Evolutionary conservation across 2,329 filamentous ascomycete genomes (phyloP), one percentile per base, ranked within the genome.

Genomic region (Alternaria triticina): DNA sequence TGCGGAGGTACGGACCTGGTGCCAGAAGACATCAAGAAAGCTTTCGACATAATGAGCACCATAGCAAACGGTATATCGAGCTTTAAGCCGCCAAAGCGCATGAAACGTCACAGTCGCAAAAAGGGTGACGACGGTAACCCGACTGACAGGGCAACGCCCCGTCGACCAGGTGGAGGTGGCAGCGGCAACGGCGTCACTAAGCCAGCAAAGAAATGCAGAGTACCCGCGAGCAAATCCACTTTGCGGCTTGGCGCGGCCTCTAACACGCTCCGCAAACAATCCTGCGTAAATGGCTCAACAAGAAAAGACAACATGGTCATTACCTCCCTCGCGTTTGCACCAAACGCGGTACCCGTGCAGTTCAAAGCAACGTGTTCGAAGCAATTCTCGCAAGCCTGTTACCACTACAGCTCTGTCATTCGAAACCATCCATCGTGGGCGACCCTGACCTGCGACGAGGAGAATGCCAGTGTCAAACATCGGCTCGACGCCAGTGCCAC

Each of bases 21-120:
- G 4, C 63, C 63, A 4, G 56, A 66, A 7, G 60, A 61, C 2
- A 57, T 66, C 27, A 60, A 63, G 28, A 60, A 60, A 20, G 28
- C 54, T 8, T 66, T 66, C 20, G 57, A 36, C 12, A 64, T 57
- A 15, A 36, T 66, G 8, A 64, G 44, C 33, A 40, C 5, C 6
- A 23, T 65, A 4, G 17, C 45, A 6, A 46, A 57, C 17, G 62
- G 57, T 9, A 46, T 52, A 10, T 52, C 56, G 5, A 46, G 33
- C n/a, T 60, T 60, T 40, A 60, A 55, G 17, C 15, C 8, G 27
- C 49, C 57, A 9, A 60, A 60, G 28, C 27, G 27, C 27, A 28
- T 28, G 27, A 28, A 28, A 11, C 27, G 27, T 28, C 27, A 28
- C 27, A 55, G 55, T 17, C 40, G 57, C 13, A 60, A 60, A 28